phyloP scores from a whole-genome alignment of 1,284 basidiomycete species.

The Trametes pubescens region DNA sequence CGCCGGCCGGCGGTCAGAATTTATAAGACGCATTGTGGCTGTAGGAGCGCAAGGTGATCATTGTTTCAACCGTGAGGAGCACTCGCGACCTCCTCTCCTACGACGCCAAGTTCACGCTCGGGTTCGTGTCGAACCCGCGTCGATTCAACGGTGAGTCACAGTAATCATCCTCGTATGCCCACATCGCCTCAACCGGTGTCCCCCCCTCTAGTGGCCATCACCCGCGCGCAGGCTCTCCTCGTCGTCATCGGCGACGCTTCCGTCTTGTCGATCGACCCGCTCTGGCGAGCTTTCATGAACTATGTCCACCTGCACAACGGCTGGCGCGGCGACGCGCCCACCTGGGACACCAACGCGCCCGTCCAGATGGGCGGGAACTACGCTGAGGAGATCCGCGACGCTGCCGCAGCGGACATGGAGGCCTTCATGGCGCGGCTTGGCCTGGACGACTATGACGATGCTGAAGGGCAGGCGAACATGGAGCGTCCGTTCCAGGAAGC shows the following conservation, averaged over 20 bases:
- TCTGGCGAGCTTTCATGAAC: constrained; percentile 63
- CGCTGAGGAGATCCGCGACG: constrained; percentile 40
- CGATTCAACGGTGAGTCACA: constrained; percentile 53
- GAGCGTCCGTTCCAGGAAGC: constrained; percentile 28
- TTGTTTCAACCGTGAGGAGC: constrained; percentile 57
- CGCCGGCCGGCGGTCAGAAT: neutral
- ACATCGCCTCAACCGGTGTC: neutral
- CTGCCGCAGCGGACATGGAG: constrained; percentile 57
- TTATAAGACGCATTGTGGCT: neutral
- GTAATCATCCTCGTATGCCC: neutral
- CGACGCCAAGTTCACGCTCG: constrained; percentile 53
- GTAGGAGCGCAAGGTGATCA: constrained; percentile 53
- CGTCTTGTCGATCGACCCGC: constrained; percentile 57
- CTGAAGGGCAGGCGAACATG: constrained; percentile 35
- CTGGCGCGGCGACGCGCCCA: constrained; percentile 55
- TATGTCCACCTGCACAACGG: constrained; percentile 55
- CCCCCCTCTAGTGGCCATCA: constrained; percentile 43
- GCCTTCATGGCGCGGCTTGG: constrained; percentile 58
- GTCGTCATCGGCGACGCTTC: constrained; percentile 64
- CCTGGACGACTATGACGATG: constrained; percentile 47
- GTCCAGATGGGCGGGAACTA: constrained; percentile 44
- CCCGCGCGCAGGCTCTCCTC: constrained; percentile 64
- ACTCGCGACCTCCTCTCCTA: constrained; percentile 47
- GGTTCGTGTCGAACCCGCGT: constrained; percentile 54
- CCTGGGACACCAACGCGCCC: constrained; percentile 56